Evolutionary conservation across 441 rosid species (phyloP), one percentile per base, ranked within the genome.

Genomic region (Capsella rubella): DNA sequence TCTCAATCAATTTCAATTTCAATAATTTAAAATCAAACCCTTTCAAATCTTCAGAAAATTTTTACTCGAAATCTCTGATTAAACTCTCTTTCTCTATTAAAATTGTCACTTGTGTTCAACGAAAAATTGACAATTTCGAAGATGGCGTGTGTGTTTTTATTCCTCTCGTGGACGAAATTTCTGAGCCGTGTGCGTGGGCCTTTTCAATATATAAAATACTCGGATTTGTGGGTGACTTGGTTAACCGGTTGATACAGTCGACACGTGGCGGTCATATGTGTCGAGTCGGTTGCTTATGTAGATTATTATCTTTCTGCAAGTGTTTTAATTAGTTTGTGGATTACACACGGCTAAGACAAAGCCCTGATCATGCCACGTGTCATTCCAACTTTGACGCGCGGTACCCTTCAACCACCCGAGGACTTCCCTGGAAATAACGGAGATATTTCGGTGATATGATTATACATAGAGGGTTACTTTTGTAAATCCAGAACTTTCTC

Each of bases 251-350:
- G 67, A 50, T 37, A 40, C 65, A 42, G 28, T 31, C 11, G 83
- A 77, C 87, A 80, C 94, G 89, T 81, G 94, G 83, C 57, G 21
- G 78, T 73, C 8, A 21, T 12, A 15, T 49, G 13, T 75, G 58
- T 54, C 74, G 50, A 60, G 25, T 35, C 31, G 28, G 51, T 40
- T 45, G 46, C 37, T 52, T 64, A 61, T 1, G 81, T 62, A 52
- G 72, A 49, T 69, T 69, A 67, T 69, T 57, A 67, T 74, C 67
- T 42, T 47, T 21, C 25, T 16, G 25, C 25, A 21, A 21, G 25
- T 21, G 25, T 21, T 28, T n/a, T 52, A 39, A 14, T 39, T 2
- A 21, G 25, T 37, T 50, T 64, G 71, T 70, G 75, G 67, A 79
- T 78, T 29, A 39, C 76, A 67, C 82, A 67, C 72, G 83, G 75